These are phyloP conservation scores for Colletotrichum tropicale DNA, from an alignment of 2,329 filamentous ascomycete species.

Conservation along the genomic window DNA sequence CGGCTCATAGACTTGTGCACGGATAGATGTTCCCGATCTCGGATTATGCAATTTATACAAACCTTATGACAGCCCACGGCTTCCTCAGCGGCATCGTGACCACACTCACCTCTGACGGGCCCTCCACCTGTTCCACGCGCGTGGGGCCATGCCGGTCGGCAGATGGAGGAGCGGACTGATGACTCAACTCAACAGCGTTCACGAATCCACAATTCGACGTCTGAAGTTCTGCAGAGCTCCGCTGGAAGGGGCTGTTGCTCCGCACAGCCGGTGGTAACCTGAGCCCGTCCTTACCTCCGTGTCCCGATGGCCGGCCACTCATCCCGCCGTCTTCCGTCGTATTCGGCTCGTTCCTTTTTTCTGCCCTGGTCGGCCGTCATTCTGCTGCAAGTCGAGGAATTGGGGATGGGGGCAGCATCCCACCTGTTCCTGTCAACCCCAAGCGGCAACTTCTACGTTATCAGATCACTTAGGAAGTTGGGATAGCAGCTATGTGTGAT, in stretches of 20 bases:
- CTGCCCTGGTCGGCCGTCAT: not conserved
- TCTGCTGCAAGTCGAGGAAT: not conserved
- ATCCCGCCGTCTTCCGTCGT: not conserved
- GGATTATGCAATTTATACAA: not conserved
- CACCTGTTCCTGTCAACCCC: not conserved
- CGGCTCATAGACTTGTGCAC: slow-evolving; percentile 6
- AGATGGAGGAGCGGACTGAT: not conserved
- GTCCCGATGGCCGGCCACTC: not conserved
- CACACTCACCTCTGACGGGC: not conserved
- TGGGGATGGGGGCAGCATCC: not conserved
- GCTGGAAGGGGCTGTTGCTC: not conserved
- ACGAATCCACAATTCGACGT: not conserved
- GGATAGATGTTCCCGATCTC: not conserved
- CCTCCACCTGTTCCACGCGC: not conserved
- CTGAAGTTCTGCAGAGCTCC: not conserved
- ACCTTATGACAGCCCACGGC: not conserved
- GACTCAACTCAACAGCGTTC: not conserved
- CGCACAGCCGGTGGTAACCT: not conserved
- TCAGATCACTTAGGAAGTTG: not conserved
- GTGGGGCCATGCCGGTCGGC: not conserved
- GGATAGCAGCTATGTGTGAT: not conserved
- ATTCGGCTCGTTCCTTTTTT: not conserved
- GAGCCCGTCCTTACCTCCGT: not conserved
- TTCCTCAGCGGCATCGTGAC: not conserved
- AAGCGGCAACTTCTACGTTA: not conserved